Conservation (phyloP, 257 asterid species). For the Gentiana macrophylla region DNA sequence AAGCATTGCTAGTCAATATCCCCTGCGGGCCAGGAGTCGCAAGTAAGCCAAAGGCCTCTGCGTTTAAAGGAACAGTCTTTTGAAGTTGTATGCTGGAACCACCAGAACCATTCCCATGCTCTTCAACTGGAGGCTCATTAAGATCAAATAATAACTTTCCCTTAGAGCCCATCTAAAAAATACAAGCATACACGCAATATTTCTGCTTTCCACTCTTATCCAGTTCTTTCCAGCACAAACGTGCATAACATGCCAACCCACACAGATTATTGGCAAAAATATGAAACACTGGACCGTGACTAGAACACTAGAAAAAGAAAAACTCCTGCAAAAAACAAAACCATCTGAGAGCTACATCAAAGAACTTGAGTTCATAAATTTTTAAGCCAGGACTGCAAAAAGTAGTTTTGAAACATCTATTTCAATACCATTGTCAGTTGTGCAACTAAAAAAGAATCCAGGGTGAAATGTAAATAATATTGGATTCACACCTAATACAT, state of each 20-base stretch:
- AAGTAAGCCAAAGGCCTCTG: too few species aligned
- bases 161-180: conserved; percentile 87
- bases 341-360: too few species aligned
- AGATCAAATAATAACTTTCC: conserved; percentile 90
- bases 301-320: background rate
- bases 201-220: conserved; percentile 24
- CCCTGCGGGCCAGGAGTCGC: too few species aligned
- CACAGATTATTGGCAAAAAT: conserved; percentile 24
- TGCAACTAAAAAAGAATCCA: background rate
- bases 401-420: background rate
- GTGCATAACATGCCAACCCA: conserved; percentile 46
- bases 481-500: too few species aligned
- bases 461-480: background rate
- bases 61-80: conserved; percentile 67
- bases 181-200: conserved; percentile 48
- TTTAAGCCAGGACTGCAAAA: too few species aligned
- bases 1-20: too few species aligned
- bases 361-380: too few species aligned
- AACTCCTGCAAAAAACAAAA: conserved; percentile 7
- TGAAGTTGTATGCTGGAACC: conserved; percentile 72
- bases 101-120: conserved; percentile 58
- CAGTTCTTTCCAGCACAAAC: conserved; percentile 32
- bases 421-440: background rate
- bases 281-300: conserved; percentile 20
- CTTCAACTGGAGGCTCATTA: conserved; percentile 89